Evolutionary conservation across 1,284 basidiomycete species (phyloP).

Genomic region (Lentinula novae-zelandiae): DNA sequence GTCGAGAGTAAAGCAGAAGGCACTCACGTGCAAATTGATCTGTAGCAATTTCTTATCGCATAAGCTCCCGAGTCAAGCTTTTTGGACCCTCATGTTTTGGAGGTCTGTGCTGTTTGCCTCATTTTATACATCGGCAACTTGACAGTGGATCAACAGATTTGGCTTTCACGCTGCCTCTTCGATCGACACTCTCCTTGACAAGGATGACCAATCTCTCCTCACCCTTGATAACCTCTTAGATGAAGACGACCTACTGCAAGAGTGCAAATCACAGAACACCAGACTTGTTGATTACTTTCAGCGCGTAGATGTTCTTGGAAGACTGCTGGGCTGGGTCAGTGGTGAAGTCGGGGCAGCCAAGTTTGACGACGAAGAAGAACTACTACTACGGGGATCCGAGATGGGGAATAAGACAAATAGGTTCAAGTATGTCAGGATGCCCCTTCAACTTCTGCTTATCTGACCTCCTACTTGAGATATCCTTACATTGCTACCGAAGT

Average conservation of each 20-base stretch:
- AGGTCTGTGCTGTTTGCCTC: constrained; percentile 26
- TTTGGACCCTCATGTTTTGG: constrained; percentile 34
- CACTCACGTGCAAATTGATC: no score
- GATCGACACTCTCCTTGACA: constrained; percentile 81
- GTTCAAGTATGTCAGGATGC: background rate
- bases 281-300: constrained; percentile 84
- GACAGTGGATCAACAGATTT: constrained; percentile 48
- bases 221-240: constrained; percentile 80
- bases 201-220: constrained; percentile 73
- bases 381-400: background rate
- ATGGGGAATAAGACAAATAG: constrained; percentile 2
- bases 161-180: constrained; percentile 81
- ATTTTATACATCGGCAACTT: background rate
- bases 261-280: constrained; percentile 94
- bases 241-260: constrained; percentile 91
- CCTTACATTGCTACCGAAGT: constrained; percentile 96
- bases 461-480: constrained; percentile 53
- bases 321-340: constrained; percentile 79
- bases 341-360: constrained; percentile 66
- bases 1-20: no score
- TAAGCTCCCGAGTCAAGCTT: background rate
- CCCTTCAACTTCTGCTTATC: background rate
- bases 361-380: background rate
- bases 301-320: constrained; percentile 75
- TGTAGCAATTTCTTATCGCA: no score